These are phyloP conservation scores for Acanthamoeba healyi DNA, from an alignment of 208 protist genomes.

Conservation along the genomic window DNA sequence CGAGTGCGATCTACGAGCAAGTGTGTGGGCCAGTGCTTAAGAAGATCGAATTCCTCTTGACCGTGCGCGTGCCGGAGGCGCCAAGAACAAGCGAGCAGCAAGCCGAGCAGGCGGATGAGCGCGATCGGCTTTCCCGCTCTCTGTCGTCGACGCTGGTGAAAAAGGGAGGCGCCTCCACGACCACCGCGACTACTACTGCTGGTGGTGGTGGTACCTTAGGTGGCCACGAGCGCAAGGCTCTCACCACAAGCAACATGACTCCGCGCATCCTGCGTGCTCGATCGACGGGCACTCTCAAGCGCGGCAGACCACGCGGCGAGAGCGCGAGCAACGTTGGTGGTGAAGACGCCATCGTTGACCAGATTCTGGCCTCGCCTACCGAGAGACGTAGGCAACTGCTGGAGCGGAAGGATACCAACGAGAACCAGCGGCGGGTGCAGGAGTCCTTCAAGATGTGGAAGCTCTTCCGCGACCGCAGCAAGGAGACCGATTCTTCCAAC, in stretches of 20 bases:
- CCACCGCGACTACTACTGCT: no score
- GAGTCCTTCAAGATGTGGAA: slow-evolving; percentile 74
- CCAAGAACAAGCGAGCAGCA: neutral
- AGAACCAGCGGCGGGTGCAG: slow-evolving; percentile 67
- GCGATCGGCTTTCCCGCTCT: slow-evolving; percentile 59
- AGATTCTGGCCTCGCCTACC: slow-evolving; percentile 35
- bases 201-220: no score
- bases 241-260: neutral
- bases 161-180: neutral
- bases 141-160: slow-evolving; percentile 12
- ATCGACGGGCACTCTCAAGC: slow-evolving; percentile 63
- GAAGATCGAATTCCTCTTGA: slow-evolving; percentile 56
- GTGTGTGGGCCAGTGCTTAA: slow-evolving; percentile 33
- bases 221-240: neutral
- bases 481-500: slow-evolving; percentile 47
- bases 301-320: neutral
- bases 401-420: slow-evolving; percentile 63
- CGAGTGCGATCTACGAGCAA: slow-evolving; percentile 20
- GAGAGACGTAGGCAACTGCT: slow-evolving; percentile 1
- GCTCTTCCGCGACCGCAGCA: slow-evolving; percentile 62
- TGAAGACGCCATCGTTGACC: neutral
- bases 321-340: neutral
- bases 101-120: neutral
- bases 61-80: slow-evolving; percentile 17
- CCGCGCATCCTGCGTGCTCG: slow-evolving; percentile 50